phyloP scores from a whole-genome alignment of 768 basidiomycete genomes.

The Leccinum incarnatum region DNA sequence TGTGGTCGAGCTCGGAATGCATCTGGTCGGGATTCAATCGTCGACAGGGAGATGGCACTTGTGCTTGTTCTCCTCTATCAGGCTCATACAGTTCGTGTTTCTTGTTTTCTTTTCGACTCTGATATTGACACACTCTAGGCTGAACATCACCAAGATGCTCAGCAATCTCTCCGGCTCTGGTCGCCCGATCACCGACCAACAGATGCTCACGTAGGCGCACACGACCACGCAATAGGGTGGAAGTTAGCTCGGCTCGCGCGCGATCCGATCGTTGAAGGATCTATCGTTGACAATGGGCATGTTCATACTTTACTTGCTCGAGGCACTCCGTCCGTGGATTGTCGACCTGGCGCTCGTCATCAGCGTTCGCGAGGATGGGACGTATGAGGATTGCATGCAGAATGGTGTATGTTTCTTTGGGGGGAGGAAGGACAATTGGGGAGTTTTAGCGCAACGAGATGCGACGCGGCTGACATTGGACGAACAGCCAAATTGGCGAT shows the following conservation, averaged over 20 bases:
- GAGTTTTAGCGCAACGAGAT: too few species aligned
- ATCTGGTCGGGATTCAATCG: conserved; percentile 97
- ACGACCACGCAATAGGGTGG: conserved; percentile 68
- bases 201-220: conserved; percentile 97
- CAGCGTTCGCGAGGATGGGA: too few species aligned
- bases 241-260: neutral
- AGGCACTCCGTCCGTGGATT: too few species aligned
- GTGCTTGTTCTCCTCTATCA: conserved; percentile 98
- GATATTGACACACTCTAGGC: conserved; percentile 34
- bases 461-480: too few species aligned
- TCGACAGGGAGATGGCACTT: conserved; percentile 88
- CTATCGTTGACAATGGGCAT: too few species aligned
- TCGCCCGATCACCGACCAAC: conserved; percentile 82
- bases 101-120: neutral
- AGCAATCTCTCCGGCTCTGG: conserved; percentile 68
- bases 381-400: too few species aligned
- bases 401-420: too few species aligned
- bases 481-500: too few species aligned
- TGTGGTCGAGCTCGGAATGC: conserved; percentile 91
- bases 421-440: too few species aligned
- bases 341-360: too few species aligned
- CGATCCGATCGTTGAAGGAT: too few species aligned
- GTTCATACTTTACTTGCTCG: too few species aligned
- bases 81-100: conserved; percentile 71
- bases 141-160: conserved; percentile 91